Percentiles rank a stretch among this genome's conserved stretches.
These are phyloP conservation scores for Tieghemiomyces parasiticus DNA, from an alignment of 192 early-diverging fungal species.

Conservation along the genomic window DNA sequence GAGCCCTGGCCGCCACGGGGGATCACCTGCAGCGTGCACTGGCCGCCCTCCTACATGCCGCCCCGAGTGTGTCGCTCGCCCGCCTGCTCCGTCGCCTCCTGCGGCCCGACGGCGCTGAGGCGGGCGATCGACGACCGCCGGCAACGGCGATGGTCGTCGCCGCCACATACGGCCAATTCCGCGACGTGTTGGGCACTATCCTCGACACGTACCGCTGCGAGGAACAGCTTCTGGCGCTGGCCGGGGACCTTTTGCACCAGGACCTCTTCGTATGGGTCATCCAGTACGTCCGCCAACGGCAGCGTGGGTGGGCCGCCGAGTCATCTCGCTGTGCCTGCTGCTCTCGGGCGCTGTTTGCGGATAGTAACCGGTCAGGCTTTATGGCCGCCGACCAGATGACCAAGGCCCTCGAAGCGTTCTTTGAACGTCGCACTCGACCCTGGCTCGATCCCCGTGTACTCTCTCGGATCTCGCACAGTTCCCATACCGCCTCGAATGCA, in stretches of 20 bases:
- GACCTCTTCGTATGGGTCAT: constrained; percentile 9
- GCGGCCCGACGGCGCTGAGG: not conserved
- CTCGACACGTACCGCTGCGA: constrained; percentile 10
- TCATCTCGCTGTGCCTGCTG: not conserved
- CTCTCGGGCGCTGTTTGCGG: not conserved
- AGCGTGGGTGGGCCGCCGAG: constrained; percentile 3
- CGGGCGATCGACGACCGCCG: no score
- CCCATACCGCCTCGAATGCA: no score
- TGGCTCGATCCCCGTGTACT: not conserved
- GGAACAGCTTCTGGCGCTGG: not conserved
- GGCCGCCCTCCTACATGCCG: constrained; percentile 3
- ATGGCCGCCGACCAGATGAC: not conserved
- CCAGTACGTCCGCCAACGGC: not conserved
- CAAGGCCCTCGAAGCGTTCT: not conserved
- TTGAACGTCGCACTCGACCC: not conserved
- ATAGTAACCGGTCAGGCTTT: not conserved
- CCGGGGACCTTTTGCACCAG: not conserved
- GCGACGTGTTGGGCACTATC: constrained; percentile 1
- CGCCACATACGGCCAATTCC: constrained; percentile 8
- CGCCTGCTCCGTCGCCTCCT: not conserved
- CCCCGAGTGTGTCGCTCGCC: not conserved
- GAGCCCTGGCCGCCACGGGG: no score
- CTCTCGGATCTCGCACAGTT: no score
- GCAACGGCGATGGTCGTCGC: not conserved
- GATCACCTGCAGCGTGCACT: no score